phyloP scores from a whole-genome alignment of 73 alveolate genomes.

The Durusdinium trenchii region DNA sequence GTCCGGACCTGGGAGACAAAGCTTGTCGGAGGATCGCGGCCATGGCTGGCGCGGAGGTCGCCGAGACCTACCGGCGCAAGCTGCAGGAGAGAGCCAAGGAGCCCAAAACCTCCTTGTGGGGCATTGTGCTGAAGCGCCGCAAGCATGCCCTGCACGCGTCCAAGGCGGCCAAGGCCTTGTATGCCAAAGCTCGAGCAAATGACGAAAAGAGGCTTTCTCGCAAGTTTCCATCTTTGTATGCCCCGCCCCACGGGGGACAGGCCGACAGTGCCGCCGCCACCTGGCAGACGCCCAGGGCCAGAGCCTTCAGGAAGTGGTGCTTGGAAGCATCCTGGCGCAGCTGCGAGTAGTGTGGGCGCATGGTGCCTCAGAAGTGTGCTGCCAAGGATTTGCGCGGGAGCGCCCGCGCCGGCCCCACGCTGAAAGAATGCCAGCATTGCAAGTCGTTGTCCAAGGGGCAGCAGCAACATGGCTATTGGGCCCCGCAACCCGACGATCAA shows the following conservation, averaged over 20 bases:
- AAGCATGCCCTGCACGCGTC: not conserved
- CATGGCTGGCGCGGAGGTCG: not conserved
- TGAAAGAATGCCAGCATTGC: not conserved
- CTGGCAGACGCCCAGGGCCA: not conserved
- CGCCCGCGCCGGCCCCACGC: not conserved
- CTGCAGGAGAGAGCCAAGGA: not conserved
- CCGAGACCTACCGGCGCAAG: not conserved
- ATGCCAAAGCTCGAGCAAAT: too few species aligned
- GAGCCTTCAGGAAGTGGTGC: not conserved
- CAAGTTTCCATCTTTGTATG: not conserved
- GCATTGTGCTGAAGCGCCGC: not conserved
- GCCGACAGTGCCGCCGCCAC: not conserved
- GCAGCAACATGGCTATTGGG: not conserved
- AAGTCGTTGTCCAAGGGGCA: not conserved
- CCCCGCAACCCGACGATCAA: not conserved
- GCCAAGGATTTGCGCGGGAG: not conserved
- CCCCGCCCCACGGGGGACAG: not conserved
- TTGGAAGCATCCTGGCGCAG: conserved; percentile 18
- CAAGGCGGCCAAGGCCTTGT: not conserved
- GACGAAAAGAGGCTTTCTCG: not conserved
- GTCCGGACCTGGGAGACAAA: not conserved
- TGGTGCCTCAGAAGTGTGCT: not conserved
- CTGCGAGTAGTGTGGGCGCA: conserved; percentile 44
- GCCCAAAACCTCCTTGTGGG: not conserved
- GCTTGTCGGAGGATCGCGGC: too few species aligned